These are phyloP conservation scores for carrot (Daucus carota) DNA, from an alignment of 129 eudicot genomes.

Conservation along the genomic window DNA sequence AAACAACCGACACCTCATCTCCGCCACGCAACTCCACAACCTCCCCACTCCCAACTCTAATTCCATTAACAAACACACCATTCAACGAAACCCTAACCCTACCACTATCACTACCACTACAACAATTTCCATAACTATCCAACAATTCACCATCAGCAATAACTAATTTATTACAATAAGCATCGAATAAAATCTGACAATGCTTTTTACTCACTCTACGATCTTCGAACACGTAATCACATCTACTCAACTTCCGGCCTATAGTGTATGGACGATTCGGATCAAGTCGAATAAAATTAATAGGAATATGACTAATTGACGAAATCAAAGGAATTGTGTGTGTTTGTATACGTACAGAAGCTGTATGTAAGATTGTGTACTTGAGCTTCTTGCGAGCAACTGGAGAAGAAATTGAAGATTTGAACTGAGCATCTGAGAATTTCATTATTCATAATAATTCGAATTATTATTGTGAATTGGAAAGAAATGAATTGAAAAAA, in stretches of 20 bases:
- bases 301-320: conserved; percentile 16
- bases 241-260: conserved; percentile 39
- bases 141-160: conserved; percentile 43
- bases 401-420: conserved; percentile 6
- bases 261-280: conserved; percentile 45
- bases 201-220: conserved; percentile 65
- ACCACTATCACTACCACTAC: neutral
- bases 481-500: neutral
- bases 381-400: conserved; percentile 32
- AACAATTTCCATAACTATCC: conserved; percentile 14
- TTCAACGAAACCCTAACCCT: conserved; percentile 54
- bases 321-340: conserved; percentile 38
- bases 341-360: conserved; percentile 34
- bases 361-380: conserved; percentile 17
- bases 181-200: conserved; percentile 48
- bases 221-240: conserved; percentile 42
- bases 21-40: conserved; percentile 45
- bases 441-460: conserved; percentile 18
- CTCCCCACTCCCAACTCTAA: conserved; percentile 39
- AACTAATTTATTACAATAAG: conserved; percentile 32
- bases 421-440: conserved; percentile 24
- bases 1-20: conserved; percentile 53
- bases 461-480: neutral
- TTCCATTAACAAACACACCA: conserved; percentile 81
- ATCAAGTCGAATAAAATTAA: conserved; percentile 28